phyloP scores from a whole-genome alignment of 768 basidiomycete genomes.

The Lactifluus echinatus region DNA sequence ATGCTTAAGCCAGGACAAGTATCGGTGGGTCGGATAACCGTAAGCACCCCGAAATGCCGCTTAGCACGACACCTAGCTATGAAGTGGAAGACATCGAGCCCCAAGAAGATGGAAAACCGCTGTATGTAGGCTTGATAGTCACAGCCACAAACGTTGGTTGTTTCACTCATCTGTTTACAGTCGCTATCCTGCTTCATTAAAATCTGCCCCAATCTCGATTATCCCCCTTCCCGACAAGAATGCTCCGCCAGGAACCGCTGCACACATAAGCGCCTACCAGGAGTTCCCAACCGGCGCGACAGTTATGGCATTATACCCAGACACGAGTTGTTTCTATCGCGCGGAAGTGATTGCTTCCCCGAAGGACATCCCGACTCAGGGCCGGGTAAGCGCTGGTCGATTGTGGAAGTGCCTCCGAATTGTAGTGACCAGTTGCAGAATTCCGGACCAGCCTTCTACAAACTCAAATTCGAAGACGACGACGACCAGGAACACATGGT shows the following conservation, averaged over 20 bases:
- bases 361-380: slow-evolving; percentile 30
- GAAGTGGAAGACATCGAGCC: slow-evolving; percentile 83
- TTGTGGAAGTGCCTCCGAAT: slow-evolving; percentile 23
- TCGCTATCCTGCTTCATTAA: slow-evolving; percentile 60
- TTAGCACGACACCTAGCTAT: slow-evolving; percentile 39
- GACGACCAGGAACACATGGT: slow-evolving; percentile 76
- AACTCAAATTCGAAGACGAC: slow-evolving; percentile 83
- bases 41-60: neutral
- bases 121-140: neutral
- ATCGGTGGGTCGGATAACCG: slow-evolving; percentile 36
- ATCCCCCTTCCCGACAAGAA: slow-evolving; percentile 75
- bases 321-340: slow-evolving; percentile 86
- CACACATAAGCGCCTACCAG: slow-evolving; percentile 62
- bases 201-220: slow-evolving; percentile 35
- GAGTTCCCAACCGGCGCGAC: slow-evolving; percentile 63
- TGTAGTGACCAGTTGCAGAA: slow-evolving; percentile 20
- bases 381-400: slow-evolving; percentile 30
- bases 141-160: neutral
- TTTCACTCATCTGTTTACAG: slow-evolving; percentile 27
- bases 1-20: slow-evolving; percentile 64
- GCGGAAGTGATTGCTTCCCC: slow-evolving; percentile 76
- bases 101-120: slow-evolving; percentile 67
- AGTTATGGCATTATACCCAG: slow-evolving; percentile 84
- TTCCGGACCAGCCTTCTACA: slow-evolving; percentile 46
- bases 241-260: slow-evolving; percentile 45